These are phyloP conservation scores for Pterocarpus macrocarpus DNA, from an alignment of 306 rosid species.

Conservation along the genomic window DNA sequence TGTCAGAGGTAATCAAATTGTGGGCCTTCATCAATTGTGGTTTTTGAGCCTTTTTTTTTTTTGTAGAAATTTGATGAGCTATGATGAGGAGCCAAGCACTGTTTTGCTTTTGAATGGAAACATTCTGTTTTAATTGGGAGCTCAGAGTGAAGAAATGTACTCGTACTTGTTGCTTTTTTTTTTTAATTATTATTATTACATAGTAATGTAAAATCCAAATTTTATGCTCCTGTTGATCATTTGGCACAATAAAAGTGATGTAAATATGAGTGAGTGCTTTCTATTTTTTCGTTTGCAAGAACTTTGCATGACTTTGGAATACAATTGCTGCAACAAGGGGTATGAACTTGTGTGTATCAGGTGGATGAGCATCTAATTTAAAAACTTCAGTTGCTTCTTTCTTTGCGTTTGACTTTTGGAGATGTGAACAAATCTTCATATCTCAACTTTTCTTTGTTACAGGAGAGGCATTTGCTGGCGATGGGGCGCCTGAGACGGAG, in stretches of 20 bases:
- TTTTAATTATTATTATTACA: no score
- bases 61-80: not conserved
- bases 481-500: constrained; percentile 61
- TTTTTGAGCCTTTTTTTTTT: not conserved
- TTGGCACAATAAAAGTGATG: not conserved
- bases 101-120: not conserved
- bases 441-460: constrained; percentile 43
- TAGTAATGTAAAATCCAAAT: not conserved
- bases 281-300: not conserved
- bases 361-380: constrained; percentile 10
- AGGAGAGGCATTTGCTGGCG: constrained; percentile 77
- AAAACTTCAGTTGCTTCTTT: constrained; percentile 13
- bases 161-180: constrained; percentile 1
- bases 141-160: constrained; percentile 23
- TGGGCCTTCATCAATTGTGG: constrained; percentile 30
- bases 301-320: constrained; percentile 9
- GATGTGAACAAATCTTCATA: constrained; percentile 19
- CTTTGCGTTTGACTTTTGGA: constrained; percentile 26
- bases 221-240: constrained; percentile 16
- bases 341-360: constrained; percentile 6
- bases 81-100: not conserved
- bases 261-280: constrained; percentile 21
- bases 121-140: not conserved
- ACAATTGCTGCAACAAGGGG: not conserved
- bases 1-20: constrained; percentile 53